phyloP scores from a whole-genome alignment of 1,284 basidiomycete genomes.

The Sporisorium scitamineum region DNA sequence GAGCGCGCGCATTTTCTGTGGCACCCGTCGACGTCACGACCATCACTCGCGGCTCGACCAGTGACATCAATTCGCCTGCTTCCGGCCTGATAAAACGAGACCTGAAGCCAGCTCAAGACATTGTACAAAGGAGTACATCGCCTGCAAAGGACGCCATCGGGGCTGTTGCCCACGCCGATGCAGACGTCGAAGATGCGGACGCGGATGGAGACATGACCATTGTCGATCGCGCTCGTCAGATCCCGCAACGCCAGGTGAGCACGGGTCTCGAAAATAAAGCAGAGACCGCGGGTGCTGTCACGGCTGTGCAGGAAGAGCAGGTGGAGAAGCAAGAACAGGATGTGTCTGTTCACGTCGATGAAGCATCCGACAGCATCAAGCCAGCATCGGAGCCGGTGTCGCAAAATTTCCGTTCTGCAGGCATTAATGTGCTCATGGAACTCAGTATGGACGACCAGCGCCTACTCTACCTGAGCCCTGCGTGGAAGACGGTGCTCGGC shows the following conservation, averaged over 20 bases:
- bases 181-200: conserved; percentile 12
- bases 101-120: conserved; percentile 14
- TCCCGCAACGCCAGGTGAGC: conserved; percentile 18
- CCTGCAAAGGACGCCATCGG: neutral
- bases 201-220: conserved; percentile 43
- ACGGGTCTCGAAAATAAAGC: conserved; percentile 7
- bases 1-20: conserved; percentile 32
- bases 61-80: conserved; percentile 58
- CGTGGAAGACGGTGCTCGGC: conserved; percentile 90
- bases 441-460: conserved; percentile 89
- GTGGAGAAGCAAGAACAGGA: conserved; percentile 87
- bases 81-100: conserved; percentile 28
- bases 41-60: conserved; percentile 24
- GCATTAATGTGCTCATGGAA: conserved; percentile 79
- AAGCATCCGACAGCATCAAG: conserved; percentile 6
- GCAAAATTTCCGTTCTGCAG: conserved; percentile 36
- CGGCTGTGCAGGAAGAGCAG: conserved; percentile 73
- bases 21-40: conserved; percentile 12
- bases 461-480: conserved; percentile 92
- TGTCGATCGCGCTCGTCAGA: conserved; percentile 31
- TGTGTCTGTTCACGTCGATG: neutral
- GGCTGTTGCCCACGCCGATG: neutral
- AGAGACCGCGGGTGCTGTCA: neutral
- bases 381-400: conserved; percentile 10
- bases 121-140: conserved; percentile 8